Percentiles rank a stretch among this genome's conserved stretches.
Evolutionary conservation across 306 rosid species (phyloP).

Genomic region (Glycyrrhiza uralensis): DNA sequence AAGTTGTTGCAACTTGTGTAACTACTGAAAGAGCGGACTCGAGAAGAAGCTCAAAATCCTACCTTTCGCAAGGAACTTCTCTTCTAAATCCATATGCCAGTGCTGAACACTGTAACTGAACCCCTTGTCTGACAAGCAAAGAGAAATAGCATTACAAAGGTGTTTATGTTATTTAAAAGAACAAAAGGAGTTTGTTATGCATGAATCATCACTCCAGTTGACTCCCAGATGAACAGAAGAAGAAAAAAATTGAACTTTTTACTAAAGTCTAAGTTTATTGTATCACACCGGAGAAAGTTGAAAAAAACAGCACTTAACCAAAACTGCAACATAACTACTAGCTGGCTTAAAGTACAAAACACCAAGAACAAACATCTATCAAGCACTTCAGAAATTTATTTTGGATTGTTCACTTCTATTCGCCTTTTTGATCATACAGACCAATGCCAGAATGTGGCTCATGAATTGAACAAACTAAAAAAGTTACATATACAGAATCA

Average conservation of each 20-base stretch:
- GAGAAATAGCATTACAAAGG: neutral
- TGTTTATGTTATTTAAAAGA: neutral
- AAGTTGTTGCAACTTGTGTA: neutral
- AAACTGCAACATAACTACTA: neutral
- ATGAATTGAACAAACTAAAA: neutral
- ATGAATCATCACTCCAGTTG: neutral
- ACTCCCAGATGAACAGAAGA: neutral
- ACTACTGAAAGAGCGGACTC: neutral
- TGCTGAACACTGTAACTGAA: conserved; percentile 14
- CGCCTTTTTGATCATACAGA: neutral
- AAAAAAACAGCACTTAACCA: neutral
- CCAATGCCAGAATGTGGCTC: conserved; percentile 33
- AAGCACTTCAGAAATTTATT: neutral
- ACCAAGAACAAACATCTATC: neutral
- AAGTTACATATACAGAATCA: neutral
- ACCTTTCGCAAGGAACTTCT: conserved; percentile 66
- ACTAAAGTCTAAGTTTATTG: neutral
- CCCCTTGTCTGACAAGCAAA: conserved; percentile 40
- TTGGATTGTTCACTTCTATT: neutral
- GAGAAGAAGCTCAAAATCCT: conserved; percentile 24
- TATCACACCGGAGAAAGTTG: conserved; percentile 13
- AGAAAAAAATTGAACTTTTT: neutral
- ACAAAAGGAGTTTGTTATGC: neutral
- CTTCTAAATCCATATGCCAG: conserved; percentile 62
- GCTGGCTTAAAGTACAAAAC: neutral